Evolutionary conservation across 176 grass and related monocot genomes (phyloP).

Genomic region (Urochloa ruziziensis): DNA sequence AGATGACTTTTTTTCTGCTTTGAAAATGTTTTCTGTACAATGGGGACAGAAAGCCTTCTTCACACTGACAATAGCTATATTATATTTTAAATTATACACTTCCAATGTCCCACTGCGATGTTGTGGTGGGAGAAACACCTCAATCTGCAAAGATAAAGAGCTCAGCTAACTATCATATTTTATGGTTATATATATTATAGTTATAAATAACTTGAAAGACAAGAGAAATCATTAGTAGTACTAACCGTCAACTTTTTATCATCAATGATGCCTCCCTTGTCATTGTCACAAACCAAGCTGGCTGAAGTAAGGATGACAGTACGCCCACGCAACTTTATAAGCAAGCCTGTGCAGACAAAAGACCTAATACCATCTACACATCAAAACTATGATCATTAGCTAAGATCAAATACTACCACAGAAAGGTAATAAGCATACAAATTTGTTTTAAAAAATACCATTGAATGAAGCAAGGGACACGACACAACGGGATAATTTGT

Average conservation of each 20-base stretch:
- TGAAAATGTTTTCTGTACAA: background rate
- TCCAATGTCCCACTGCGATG: slow-evolving; percentile 20
- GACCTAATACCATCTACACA: no score
- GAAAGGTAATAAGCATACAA: no score
- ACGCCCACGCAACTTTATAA: slow-evolving; percentile 24
- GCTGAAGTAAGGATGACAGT: slow-evolving; percentile 26
- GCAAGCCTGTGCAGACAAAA: slow-evolving; percentile 26
- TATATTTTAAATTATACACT: slow-evolving; percentile 19
- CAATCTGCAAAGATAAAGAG: slow-evolving; percentile 8
- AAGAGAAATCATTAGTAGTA: background rate
- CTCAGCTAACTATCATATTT: no score
- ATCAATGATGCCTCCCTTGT: background rate
- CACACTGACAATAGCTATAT: slow-evolving; percentile 22
- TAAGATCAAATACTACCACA: no score
- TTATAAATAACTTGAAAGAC: background rate
- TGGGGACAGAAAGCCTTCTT: background rate
- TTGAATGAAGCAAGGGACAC: slow-evolving; percentile 26
- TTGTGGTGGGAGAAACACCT: slow-evolving; percentile 23
- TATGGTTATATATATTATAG: no score
- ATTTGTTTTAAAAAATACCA: no score
- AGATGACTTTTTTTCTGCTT: background rate
- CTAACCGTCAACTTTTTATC: background rate
- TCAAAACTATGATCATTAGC: no score
- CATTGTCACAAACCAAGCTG: background rate
- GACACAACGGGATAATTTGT: slow-evolving; percentile 16